Conservation (phyloP, 2,329 filamentous ascomycete species). For the Aspergillus arachidicola region DNA sequence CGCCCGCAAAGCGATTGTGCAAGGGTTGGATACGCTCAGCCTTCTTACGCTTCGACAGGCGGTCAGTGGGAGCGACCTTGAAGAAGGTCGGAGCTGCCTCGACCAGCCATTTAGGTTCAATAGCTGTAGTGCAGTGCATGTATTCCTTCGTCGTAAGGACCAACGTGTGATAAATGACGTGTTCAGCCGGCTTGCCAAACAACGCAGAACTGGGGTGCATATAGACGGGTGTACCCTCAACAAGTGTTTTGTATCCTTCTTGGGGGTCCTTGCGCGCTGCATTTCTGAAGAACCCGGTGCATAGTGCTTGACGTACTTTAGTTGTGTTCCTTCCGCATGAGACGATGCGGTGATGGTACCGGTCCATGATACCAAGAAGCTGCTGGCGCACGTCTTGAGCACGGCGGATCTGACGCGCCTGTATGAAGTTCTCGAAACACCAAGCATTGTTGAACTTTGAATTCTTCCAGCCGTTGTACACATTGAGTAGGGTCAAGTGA, state of each 20-base stretch:
- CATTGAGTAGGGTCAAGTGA: slow-evolving; percentile 91
- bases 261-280: slow-evolving; percentile 91
- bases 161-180: slow-evolving; percentile 81
- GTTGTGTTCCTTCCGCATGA: slow-evolving; percentile 87
- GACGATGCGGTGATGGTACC: slow-evolving; percentile 79
- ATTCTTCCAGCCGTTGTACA: slow-evolving; percentile 96
- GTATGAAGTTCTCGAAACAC: slow-evolving; percentile 98
- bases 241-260: slow-evolving; percentile 96
- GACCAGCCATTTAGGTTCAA: slow-evolving; percentile 92
- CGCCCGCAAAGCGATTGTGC: slow-evolving; percentile 87
- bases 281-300: slow-evolving; percentile 94
- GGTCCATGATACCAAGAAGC: slow-evolving; percentile 88
- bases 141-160: slow-evolving; percentile 77
- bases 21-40: slow-evolving; percentile 93
- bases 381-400: slow-evolving; percentile 93
- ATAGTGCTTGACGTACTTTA: slow-evolving; percentile 85
- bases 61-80: slow-evolving; percentile 88
- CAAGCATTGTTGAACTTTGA: slow-evolving; percentile 80
- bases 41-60: slow-evolving; percentile 86
- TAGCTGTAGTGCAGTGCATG: slow-evolving; percentile 91
- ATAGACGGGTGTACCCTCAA: slow-evolving; percentile 92
- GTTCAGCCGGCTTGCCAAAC: slow-evolving; percentile 94
- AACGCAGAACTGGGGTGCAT: slow-evolving; percentile 89
- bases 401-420: slow-evolving; percentile 83
- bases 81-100: slow-evolving; percentile 99